Base-by-base conservation (phyloP, 495 filamentous ascomycete genomes). In the Geoglossum glabrum region DNA sequence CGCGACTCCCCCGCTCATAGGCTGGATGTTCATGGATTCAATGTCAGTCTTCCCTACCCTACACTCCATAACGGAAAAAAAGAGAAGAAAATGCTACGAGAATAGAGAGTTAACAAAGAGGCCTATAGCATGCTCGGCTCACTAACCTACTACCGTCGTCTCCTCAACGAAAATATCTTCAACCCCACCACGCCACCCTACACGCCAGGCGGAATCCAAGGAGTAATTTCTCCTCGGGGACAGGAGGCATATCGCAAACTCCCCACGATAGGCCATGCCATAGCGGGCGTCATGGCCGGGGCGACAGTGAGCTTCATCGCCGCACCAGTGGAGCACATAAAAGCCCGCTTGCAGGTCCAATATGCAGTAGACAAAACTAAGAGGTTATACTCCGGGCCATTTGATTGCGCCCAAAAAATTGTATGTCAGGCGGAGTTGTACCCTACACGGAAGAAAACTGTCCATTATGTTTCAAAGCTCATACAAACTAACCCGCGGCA, bases 1-100 rank as follows among this genome's bases (percentile, higher is more conserved):
- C 65, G 89, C 90, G 15, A 86, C 85, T 3, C 90, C 90, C 38
- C 90, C 89, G 45, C 71, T 95, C 55, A 79, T 95, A 58, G 92
- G 92, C 60, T 98, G 90, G 90, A 95, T 95, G 87, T 84, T 90
- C 67, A 96, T 97, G 90, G 90, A 97, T 69, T 85, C 79, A 59
- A 71, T 95, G 40, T 40, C 13, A 6, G 36, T 45, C 5, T 78
- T 63, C 70, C 68, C 21, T 19, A 15, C 3, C 28, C 33, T n/a
- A 11, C 10, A 40, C n/a, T 45, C 23, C n/a, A 13, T 2, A 40
- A 40, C 36, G 2, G 13, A 40, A 40, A 17, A 17, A 17, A 19
- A 45, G 7, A 45, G 9, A 10, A 40, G 10, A 21, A 21, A 45
- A 0, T 49, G 27, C 11, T n/a, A n/a, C n/a, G n/a, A 19, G 3